Evolutionary conservation across 2,329 filamentous ascomycete species (phyloP).

Genomic region (Diaporthe sp.): DNA sequence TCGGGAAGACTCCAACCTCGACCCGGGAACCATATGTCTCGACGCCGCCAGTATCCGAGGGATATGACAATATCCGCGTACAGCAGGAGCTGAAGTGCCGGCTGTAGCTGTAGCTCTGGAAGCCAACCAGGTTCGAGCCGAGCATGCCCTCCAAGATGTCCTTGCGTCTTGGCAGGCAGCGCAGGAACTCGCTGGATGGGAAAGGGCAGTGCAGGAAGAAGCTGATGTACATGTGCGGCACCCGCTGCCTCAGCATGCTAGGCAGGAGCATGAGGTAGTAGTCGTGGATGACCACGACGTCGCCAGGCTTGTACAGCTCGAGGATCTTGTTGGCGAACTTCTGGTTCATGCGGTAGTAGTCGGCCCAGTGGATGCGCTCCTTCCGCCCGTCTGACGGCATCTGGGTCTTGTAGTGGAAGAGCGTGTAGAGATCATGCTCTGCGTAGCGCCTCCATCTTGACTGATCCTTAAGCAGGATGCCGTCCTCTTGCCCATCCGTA

Average conservation of each 20-base stretch:
- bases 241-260: constrained; percentile 86
- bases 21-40: constrained; percentile 92
- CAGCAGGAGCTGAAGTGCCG: constrained; percentile 96
- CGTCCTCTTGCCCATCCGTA: constrained; percentile 74
- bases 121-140: constrained; percentile 92
- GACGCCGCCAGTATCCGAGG: constrained; percentile 86
- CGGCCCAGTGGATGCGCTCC: constrained; percentile 87
- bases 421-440: constrained; percentile 90
- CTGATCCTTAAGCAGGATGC: constrained; percentile 85
- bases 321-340: constrained; percentile 92
- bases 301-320: constrained; percentile 90
- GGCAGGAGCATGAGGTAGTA: constrained; percentile 94
- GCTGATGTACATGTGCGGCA: constrained; percentile 91
- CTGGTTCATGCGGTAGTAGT: constrained; percentile 94
- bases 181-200: constrained; percentile 94
- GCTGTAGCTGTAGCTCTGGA: constrained; percentile 96
- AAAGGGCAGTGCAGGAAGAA: constrained; percentile 97
- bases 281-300: constrained; percentile 93
- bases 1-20: constrained; percentile 93
- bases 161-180: constrained; percentile 89
- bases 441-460: constrained; percentile 90
- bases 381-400: constrained; percentile 88
- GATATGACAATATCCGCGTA: constrained; percentile 90
- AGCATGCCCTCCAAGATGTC: constrained; percentile 91
- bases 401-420: constrained; percentile 97